Percentiles rank a stretch among this genome's conserved stretches.
phyloP scores from a whole-genome alignment of 2,329 filamentous ascomycete species.

The Colletotrichum tropicicola region DNA sequence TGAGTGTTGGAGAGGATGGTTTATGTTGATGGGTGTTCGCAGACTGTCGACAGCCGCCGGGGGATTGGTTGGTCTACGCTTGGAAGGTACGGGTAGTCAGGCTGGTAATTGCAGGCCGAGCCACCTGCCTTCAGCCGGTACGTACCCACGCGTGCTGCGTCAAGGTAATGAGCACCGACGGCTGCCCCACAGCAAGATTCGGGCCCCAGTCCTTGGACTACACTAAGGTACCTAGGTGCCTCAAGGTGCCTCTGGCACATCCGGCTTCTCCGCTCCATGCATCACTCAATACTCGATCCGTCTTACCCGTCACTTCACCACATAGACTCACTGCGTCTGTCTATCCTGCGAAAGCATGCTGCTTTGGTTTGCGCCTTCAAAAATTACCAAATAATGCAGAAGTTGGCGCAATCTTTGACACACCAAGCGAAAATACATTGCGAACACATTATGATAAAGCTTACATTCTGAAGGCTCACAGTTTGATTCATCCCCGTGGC shows the following conservation, averaged over 20 bases:
- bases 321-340: too few relatives aligned
- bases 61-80: constrained; percentile 12
- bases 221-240: not conserved
- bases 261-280: constrained; percentile 10
- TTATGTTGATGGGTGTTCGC: constrained; percentile 7
- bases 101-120: constrained; percentile 20
- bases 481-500: constrained; percentile 13
- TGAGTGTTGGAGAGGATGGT: not conserved
- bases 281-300: too few relatives aligned
- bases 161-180: constrained; percentile 2
- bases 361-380: too few relatives aligned
- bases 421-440: not conserved
- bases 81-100: constrained; percentile 13
- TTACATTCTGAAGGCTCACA: too few relatives aligned
- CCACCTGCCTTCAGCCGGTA: constrained; percentile 9
- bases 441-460: not conserved
- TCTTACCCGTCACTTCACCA: too few relatives aligned
- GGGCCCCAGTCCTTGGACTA: not conserved
- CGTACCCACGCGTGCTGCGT: not conserved
- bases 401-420: too few relatives aligned
- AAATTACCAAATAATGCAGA: too few relatives aligned
- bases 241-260: not conserved
- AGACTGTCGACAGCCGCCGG: constrained; percentile 11
- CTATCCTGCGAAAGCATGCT: too few relatives aligned
- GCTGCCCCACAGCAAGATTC: constrained; percentile 10